phyloP scores from a whole-genome alignment of 495 filamentous ascomycete genomes.

The Xylaria grammica region DNA sequence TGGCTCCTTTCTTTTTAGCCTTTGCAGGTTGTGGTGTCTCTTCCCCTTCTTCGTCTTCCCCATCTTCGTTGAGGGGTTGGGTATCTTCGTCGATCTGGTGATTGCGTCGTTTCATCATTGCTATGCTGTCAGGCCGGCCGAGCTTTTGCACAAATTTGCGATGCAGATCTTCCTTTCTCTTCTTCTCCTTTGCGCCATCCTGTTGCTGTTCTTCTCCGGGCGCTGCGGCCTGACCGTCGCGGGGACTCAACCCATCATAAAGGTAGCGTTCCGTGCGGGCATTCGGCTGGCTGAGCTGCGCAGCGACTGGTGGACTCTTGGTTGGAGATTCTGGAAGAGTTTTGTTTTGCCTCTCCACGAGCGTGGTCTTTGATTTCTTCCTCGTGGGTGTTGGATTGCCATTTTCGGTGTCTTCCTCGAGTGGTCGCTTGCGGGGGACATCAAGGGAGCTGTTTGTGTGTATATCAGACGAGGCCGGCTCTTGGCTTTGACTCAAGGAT shows the following conservation, averaged over 20 bases:
- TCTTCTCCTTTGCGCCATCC: slow-evolving; percentile 51
- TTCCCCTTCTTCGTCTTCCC: slow-evolving; percentile 61
- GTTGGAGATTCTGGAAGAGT: slow-evolving; percentile 22
- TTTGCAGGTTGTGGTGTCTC: slow-evolving; percentile 51
- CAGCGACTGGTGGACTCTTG: slow-evolving; percentile 14
- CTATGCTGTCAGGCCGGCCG: slow-evolving; percentile 79
- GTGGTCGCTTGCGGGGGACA: slow-evolving; percentile 48
- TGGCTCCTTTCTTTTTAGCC: slow-evolving; percentile 68
- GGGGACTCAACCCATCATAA: slow-evolving; percentile 43
- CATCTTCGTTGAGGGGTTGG: slow-evolving; percentile 51
- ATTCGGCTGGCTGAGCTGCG: slow-evolving; percentile 25
- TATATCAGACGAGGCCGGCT: slow-evolving; percentile 18
- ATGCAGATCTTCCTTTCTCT: slow-evolving; percentile 73
- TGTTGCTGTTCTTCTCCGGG: slow-evolving; percentile 52
- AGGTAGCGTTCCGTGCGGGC: slow-evolving; percentile 52
- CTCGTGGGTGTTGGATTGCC: slow-evolving; percentile 41
- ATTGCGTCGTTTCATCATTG: slow-evolving; percentile 66
- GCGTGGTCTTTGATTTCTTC: slow-evolving; percentile 49
- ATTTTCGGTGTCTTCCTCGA: slow-evolving; percentile 49
- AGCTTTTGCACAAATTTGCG: slow-evolving; percentile 88
- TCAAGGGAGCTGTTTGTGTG: slow-evolving; percentile 20
- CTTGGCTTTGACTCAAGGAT: slow-evolving; percentile 16
- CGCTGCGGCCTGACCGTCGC: slow-evolving; percentile 25
- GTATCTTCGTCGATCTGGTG: slow-evolving; percentile 58
- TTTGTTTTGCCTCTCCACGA: slow-evolving; percentile 34